Conservation (phyloP, 2,329 filamentous ascomycete genomes). For the Colletotrichum higginsianum region DNA sequence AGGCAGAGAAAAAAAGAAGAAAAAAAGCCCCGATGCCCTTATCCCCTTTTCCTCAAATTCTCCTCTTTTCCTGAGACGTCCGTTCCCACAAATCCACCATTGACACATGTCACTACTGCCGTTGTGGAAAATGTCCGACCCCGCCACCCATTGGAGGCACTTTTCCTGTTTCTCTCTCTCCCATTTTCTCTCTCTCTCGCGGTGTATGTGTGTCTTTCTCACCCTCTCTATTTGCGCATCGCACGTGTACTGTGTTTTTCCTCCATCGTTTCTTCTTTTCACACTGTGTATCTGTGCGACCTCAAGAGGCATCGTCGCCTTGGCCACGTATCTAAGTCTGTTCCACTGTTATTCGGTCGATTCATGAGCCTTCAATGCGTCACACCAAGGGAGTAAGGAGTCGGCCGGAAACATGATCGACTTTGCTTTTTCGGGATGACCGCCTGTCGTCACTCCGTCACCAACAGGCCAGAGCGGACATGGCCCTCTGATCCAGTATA, state of each 20-base stretch:
- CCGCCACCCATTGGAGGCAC: not conserved
- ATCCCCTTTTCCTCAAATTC: constrained; percentile 17
- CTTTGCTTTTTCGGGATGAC: not conserved
- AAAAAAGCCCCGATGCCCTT: not conserved
- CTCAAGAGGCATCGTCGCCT: too few relatives aligned
- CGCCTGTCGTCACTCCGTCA: too few relatives aligned
- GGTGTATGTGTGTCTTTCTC: too few relatives aligned
- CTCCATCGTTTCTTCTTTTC: too few relatives aligned
- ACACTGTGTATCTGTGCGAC: too few relatives aligned
- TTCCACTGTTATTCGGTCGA: constrained; percentile 13
- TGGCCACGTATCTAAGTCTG: too few relatives aligned
- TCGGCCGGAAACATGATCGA: not conserved
- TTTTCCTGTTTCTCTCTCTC: too few relatives aligned
- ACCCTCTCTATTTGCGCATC: too few relatives aligned
- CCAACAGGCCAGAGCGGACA: not conserved
- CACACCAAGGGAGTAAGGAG: not conserved
- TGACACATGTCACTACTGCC: constrained; percentile 28
- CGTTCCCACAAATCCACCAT: constrained; percentile 19
- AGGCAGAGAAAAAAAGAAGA: not conserved
- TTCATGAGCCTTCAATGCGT: constrained; percentile 8
- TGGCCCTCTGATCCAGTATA: constrained; percentile 5
- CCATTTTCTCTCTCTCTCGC: too few relatives aligned
- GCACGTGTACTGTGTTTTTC: too few relatives aligned
- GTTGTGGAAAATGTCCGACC: constrained; percentile 28
- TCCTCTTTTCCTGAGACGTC: constrained; percentile 19